Evolutionary conservation across 2,329 filamentous ascomycete species (phyloP).

Genomic region (Pseudopyricularia javanii): DNA sequence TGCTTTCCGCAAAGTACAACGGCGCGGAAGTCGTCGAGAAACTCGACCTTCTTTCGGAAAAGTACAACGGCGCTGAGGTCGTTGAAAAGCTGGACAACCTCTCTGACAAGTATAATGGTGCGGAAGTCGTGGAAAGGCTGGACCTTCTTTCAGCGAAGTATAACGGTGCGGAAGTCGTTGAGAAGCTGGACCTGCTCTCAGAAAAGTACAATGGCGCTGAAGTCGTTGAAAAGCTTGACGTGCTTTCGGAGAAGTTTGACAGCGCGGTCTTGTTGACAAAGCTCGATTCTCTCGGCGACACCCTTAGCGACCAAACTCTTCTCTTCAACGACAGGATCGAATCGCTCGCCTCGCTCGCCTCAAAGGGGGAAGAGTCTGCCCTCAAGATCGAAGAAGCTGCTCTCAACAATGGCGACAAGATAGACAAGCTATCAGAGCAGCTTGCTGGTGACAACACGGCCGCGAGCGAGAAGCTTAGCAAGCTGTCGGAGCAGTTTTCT

Average conservation of each 20-base stretch:
- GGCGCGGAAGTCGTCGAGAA: slow-evolving; percentile 19
- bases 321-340: slow-evolving; percentile 44
- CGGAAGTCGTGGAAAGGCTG: no score
- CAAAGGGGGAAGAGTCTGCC: slow-evolving; percentile 30
- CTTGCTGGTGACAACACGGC: slow-evolving; percentile 12
- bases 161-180: slow-evolving; percentile 47
- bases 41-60: slow-evolving; percentile 5
- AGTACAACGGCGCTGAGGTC: neutral
- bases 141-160: slow-evolving; percentile 52
- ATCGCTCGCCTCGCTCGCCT: slow-evolving; percentile 23
- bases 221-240: slow-evolving; percentile 53
- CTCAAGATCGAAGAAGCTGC: slow-evolving; percentile 42
- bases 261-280: slow-evolving; percentile 19
- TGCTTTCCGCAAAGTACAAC: slow-evolving; percentile 34
- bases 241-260: slow-evolving; percentile 34
- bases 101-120: neutral
- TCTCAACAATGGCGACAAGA: slow-evolving; percentile 26
- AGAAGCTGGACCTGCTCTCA: slow-evolving; percentile 37
- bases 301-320: neutral
- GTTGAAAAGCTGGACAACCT: neutral
- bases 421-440: slow-evolving; percentile 44
- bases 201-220: slow-evolving; percentile 22
- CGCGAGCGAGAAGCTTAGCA: slow-evolving; percentile 49
- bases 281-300: slow-evolving; percentile 5
- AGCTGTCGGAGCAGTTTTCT: neutral